Percentiles rank a stretch among this genome's conserved stretches.
Evolutionary conservation across 257 asterid species (phyloP).

Genomic region (Misopates orontium): DNA sequence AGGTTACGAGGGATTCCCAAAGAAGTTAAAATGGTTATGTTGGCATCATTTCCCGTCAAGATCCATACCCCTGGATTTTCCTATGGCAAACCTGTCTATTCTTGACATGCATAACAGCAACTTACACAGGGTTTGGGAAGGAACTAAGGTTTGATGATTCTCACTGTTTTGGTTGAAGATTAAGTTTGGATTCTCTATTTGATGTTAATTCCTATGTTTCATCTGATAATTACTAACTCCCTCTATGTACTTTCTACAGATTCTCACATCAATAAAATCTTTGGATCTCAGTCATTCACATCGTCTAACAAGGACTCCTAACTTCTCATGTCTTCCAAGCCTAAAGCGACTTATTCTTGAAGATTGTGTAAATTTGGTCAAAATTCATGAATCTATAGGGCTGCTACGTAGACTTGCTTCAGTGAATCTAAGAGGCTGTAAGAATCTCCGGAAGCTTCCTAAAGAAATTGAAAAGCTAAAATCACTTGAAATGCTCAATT

Average conservation of each 20-base stretch:
- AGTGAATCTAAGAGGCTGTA: not conserved
- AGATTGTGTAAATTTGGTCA: not conserved
- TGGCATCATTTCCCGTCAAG: not conserved
- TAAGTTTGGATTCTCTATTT: not conserved
- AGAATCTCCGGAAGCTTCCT: not conserved
- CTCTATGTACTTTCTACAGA: conserved; percentile 4
- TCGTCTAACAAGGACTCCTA: conserved; percentile 20
- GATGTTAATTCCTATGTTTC: not conserved
- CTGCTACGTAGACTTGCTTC: not conserved
- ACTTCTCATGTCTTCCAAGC: conserved; percentile 22
- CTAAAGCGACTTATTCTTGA: not conserved
- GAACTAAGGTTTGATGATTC: conserved; percentile 5
- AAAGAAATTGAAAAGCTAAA: not conserved
- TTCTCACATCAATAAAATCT: conserved; percentile 19
- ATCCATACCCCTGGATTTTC: not conserved
- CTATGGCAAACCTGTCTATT: not conserved
- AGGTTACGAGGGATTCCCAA: too few species aligned
- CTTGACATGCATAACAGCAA: conserved; percentile 9
- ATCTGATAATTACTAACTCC: too few species aligned
- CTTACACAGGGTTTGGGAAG: not conserved
- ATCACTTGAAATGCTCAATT: not conserved
- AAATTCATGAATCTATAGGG: not conserved
- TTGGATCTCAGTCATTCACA: conserved; percentile 32
- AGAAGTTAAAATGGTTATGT: too few species aligned
- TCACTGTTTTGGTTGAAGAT: not conserved